Evolutionary conservation across 352 stramenopile species (phyloP).

Genomic region (Phytophthora macrochlamydospora): DNA sequence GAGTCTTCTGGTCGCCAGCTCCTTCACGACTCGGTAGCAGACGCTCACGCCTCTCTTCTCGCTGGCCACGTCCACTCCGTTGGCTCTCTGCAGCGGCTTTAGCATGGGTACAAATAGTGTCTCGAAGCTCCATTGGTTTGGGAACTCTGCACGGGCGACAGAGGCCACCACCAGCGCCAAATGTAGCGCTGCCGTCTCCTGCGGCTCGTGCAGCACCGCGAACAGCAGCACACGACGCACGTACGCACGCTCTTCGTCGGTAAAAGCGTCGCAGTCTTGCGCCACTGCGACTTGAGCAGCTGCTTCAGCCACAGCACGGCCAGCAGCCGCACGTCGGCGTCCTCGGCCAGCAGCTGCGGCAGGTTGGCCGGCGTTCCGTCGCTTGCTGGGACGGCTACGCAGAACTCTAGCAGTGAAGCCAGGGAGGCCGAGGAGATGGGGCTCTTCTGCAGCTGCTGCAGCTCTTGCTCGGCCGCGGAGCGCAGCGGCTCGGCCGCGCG

Average conservation of each 20-base stretch:
- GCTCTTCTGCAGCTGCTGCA: slow-evolving; percentile 54
- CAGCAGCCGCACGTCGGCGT: slow-evolving; percentile 64
- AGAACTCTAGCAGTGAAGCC: slow-evolving; percentile 46
- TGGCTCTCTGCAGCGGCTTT: slow-evolving; percentile 42
- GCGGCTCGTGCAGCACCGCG: slow-evolving; percentile 70
- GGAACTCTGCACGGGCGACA: slow-evolving; percentile 81
- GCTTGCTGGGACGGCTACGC: slow-evolving; percentile 40
- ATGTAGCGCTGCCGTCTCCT: slow-evolving; percentile 59
- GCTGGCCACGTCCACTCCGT: slow-evolving; percentile 11
- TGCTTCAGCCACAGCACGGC: slow-evolving; percentile 85
- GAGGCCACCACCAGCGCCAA: slow-evolving; percentile 65
- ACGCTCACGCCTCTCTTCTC: slow-evolving; percentile 61
- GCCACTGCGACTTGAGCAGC: slow-evolving; percentile 58
- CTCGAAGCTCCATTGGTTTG: slow-evolving; percentile 64
- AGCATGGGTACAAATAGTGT: slow-evolving; percentile 72
- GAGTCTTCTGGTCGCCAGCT: slow-evolving; percentile 75
- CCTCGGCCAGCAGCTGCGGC: slow-evolving; percentile 28
- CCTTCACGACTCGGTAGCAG: slow-evolving; percentile 80
- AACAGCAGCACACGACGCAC: slow-evolving; percentile 62
- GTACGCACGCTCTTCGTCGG: slow-evolving; percentile 50
- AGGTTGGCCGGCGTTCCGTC: slow-evolving; percentile 34
- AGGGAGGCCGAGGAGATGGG: slow-evolving; percentile 46
- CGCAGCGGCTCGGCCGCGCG: slow-evolving; percentile 42
- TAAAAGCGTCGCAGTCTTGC: slow-evolving; percentile 38
- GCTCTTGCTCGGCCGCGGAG: slow-evolving; percentile 52